These are phyloP conservation scores for Aspergillus sparsus DNA, from an alignment of 495 filamentous ascomycete genomes.

Conservation along the genomic window DNA sequence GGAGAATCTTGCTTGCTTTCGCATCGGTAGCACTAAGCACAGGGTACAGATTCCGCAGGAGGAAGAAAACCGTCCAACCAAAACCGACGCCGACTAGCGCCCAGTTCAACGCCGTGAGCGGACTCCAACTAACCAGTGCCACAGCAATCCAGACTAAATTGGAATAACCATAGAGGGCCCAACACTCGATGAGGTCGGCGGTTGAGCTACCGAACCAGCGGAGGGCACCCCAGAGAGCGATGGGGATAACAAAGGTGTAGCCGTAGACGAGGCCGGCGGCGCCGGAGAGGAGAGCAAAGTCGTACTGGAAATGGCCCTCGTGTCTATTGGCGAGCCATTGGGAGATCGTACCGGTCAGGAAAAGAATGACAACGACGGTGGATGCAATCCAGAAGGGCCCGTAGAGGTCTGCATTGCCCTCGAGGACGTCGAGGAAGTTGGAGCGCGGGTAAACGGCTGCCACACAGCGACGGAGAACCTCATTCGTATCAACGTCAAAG, in stretches of 20 bases:
- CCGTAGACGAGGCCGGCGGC: constrained; percentile 91
- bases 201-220: constrained; percentile 94
- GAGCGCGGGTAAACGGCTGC: constrained; percentile 82
- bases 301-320: constrained; percentile 72
- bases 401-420: constrained; percentile 97
- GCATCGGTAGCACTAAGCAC: constrained; percentile 89
- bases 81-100: constrained; percentile 91
- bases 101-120: constrained; percentile 83
- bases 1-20: constrained; percentile 83
- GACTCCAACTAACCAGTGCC: constrained; percentile 86
- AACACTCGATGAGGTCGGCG: constrained; percentile 78
- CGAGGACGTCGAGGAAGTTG: constrained; percentile 94
- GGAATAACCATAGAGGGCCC: constrained; percentile 90
- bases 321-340: constrained; percentile 71
- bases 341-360: constrained; percentile 91
- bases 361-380: constrained; percentile 92
- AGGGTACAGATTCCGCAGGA: constrained; percentile 90
- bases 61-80: constrained; percentile 78
- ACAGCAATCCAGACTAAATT: constrained; percentile 97
- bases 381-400: constrained; percentile 98
- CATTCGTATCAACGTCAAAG: constrained; percentile 94
- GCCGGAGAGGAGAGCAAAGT: constrained; percentile 80
- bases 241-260: constrained; percentile 82
- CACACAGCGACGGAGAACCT: constrained; percentile 79
- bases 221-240: constrained; percentile 82